Percentiles rank a stretch among this genome's conserved stretches.
Conservation (phyloP, 352 stramenopile species). For the Globisporangium heterothallicum region DNA sequence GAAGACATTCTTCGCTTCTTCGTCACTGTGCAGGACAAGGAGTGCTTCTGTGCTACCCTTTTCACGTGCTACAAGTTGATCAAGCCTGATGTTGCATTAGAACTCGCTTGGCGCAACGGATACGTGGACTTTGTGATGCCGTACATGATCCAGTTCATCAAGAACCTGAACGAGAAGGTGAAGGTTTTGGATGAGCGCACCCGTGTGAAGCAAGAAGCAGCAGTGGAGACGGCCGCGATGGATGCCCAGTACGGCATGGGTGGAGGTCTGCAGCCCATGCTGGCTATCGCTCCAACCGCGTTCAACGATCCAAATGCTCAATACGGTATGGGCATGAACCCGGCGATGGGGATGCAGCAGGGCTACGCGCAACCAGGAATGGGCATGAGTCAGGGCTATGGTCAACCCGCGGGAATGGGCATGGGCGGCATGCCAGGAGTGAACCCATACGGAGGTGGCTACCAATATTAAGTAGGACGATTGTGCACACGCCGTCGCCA, state of each 20-base stretch:
- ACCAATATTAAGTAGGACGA: constrained; percentile 27
- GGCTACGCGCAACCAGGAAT: constrained; percentile 20
- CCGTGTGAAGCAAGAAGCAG: constrained; percentile 68
- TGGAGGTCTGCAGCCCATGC: constrained; percentile 69
- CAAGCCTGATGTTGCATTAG: constrained; percentile 97
- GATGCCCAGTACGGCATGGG: constrained; percentile 76
- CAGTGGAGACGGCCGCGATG: constrained; percentile 46
- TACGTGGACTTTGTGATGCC: constrained; percentile 99
- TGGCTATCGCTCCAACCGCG: constrained; percentile 75
- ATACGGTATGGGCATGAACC: constrained; percentile 48
- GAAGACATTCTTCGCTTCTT: constrained; percentile 99
- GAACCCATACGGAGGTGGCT: constrained; percentile 54
- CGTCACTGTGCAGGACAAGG: constrained; percentile 98
- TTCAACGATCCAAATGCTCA: constrained; percentile 68
- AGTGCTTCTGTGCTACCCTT: constrained; percentile 98
- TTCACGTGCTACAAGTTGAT: constrained; percentile 99
- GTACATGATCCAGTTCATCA: constrained; percentile 99
- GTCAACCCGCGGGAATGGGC: constrained; percentile 35
- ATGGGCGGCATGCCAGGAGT: constrained; percentile 24
- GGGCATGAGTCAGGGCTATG: constrained; percentile 49
- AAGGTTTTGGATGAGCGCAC: constrained; percentile 91
- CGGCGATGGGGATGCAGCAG: constrained; percentile 24
- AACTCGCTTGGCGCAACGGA: constrained; percentile 98
- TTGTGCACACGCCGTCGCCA: neutral
- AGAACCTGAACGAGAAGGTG: constrained; percentile 94